phyloP scores from a whole-genome alignment of 2,329 filamentous ascomycete species.

The Colletotrichum sp. region DNA sequence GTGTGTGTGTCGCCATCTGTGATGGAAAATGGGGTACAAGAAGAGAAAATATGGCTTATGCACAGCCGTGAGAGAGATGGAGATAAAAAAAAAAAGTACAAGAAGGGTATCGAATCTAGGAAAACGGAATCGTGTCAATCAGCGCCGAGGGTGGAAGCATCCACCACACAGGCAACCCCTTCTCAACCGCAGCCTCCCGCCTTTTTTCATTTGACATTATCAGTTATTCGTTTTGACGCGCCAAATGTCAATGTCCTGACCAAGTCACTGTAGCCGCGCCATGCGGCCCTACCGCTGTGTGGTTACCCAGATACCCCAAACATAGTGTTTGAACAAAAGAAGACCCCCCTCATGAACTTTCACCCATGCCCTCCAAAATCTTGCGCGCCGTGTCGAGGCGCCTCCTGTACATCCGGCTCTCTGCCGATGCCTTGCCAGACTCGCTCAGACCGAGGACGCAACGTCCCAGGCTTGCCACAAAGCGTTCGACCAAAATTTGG shows the following conservation, averaged over 20 bases:
- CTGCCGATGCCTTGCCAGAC: conserved; percentile 56
- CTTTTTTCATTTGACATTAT: conserved; percentile 19
- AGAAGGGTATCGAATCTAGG: conserved; percentile 31
- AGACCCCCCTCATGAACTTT: conserved; percentile 8
- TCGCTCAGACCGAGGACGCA: conserved; percentile 66
- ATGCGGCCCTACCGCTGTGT: background rate
- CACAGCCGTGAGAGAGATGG: background rate
- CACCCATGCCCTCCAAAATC: conserved; percentile 73
- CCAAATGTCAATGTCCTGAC: conserved; percentile 2
- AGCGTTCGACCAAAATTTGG: conserved; percentile 62
- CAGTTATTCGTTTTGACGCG: conserved; percentile 8
- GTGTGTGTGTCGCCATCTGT: background rate
- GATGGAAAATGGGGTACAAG: background rate
- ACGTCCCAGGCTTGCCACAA: conserved; percentile 64
- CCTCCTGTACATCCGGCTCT: conserved; percentile 70
- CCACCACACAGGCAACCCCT: background rate
- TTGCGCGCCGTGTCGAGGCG: conserved; percentile 77
- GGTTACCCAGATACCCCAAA: background rate
- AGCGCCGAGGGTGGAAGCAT: background rate
- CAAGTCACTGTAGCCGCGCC: background rate
- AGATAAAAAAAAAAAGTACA: conserved; percentile 7
- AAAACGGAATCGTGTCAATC: conserved; percentile 23
- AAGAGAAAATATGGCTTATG: background rate
- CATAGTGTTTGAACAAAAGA: background rate
- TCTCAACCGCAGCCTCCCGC: background rate